Conservation (phyloP, 306 rosid species). For the Vigna hirtella region DNA sequence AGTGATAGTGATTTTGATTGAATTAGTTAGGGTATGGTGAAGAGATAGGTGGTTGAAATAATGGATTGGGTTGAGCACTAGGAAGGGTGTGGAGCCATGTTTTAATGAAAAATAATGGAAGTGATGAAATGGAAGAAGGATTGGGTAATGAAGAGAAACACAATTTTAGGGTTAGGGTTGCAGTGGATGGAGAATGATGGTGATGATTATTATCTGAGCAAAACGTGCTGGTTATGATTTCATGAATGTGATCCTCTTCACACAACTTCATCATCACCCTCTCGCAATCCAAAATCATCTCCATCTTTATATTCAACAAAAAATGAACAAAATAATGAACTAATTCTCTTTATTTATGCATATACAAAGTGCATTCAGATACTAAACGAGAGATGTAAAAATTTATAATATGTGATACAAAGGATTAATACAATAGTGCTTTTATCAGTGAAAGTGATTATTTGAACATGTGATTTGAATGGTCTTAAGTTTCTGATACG, state of each 20-base stretch:
- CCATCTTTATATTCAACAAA: not conserved
- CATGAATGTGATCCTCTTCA: not conserved
- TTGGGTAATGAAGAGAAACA: not conserved
- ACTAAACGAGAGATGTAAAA: no score
- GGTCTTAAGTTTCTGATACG: no score
- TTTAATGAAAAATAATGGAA: not conserved
- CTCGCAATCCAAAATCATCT: not conserved
- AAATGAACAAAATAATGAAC: no score
- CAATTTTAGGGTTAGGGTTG: not conserved
- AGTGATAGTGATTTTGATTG: not conserved
- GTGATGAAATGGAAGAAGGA: not conserved
- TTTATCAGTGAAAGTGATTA: no score
- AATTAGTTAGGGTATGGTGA: not conserved
- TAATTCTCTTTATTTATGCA: no score
- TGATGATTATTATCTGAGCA: not conserved
- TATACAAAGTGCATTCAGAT: no score
- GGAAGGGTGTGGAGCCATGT: constrained; percentile 16
- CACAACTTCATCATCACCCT: constrained; percentile 21
- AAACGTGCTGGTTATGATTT: constrained; percentile 30
- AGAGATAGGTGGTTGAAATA: not conserved
- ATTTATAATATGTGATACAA: no score
- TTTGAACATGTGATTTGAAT: no score
- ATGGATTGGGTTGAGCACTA: constrained; percentile 25
- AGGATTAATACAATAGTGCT: no score
- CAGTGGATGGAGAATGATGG: not conserved